phyloP scores from a whole-genome alignment of 106 monocot species.

The Allium fistulosum region DNA sequence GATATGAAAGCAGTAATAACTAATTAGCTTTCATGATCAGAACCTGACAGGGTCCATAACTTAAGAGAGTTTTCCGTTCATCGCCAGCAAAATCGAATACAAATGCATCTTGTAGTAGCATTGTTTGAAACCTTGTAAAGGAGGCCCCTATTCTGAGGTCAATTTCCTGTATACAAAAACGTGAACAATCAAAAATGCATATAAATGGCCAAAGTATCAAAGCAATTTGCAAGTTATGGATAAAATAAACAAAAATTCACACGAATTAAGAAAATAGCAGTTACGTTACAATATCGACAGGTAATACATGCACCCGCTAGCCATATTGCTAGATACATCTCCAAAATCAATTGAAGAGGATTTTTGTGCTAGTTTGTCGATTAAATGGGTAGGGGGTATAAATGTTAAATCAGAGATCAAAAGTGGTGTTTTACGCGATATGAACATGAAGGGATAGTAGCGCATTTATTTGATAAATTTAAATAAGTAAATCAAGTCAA shows the following conservation, averaged over 20 bases:
- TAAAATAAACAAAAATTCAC: too few relatives aligned
- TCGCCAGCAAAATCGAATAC: constrained; percentile 60
- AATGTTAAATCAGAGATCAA: not conserved
- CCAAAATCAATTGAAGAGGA: too few relatives aligned
- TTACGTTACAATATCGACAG: too few relatives aligned
- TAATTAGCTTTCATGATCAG: constrained; percentile 1
- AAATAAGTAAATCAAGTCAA: too few relatives aligned
- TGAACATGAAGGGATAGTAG: too few relatives aligned
- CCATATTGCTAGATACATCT: too few relatives aligned
- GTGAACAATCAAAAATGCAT: not conserved
- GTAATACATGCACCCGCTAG: too few relatives aligned
- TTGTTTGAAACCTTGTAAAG: constrained; percentile 96
- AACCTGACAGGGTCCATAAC: constrained; percentile 99
- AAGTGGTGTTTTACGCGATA: not conserved
- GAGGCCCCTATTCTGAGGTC: constrained; percentile 96
- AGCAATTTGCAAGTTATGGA: not conserved
- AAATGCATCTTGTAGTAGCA: constrained; percentile 89
- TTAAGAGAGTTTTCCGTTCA: constrained; percentile 69
- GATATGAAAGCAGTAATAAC: not conserved
- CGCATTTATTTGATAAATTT: too few relatives aligned
- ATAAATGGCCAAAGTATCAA: not conserved
- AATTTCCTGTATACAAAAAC: constrained; percentile 67
- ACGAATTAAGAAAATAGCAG: too few relatives aligned
- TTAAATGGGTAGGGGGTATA: too few relatives aligned
- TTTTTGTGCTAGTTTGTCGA: too few relatives aligned